Evolutionary conservation across 768 basidiomycete genomes (phyloP), one percentile per base, ranked within the genome.

Genomic region (Candolleomyces efflorescens): DNA sequence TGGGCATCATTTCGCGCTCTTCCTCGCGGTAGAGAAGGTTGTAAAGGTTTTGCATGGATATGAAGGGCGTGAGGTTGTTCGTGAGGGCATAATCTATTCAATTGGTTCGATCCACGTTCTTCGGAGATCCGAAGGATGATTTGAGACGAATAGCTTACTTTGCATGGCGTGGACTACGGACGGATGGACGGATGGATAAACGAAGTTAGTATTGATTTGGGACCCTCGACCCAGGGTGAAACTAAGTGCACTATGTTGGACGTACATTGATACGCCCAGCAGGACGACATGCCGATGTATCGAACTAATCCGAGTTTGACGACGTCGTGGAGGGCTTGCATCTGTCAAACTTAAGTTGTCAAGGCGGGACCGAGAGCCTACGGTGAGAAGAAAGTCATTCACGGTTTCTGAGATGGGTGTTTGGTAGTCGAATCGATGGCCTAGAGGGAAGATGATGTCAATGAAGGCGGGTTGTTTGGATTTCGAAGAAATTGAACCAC

Each of bases 1-100:
- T 32, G 7, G 32, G 85, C 61, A 84, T 80, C 78, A 84, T 81
- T 60, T 82, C 82, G 0, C 82, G 71, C 60, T 83, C 85, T 66
- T 87, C 85, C 64, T 87, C 86, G 7, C 86, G 73, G 63, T 87
- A 87, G 11, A 82, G 62, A 20, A 84, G 68, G 56, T 68, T 82
- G 65, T 87, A 79, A 61, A 83, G 81, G 63, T 86, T 86, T 69
- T 86, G 85, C 84, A 87, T 85, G 0, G 82, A 82, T 60, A 86
- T 81, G 71, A 86, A 86, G 3, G 79, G 81, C 0, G 80, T 82
- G 2, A 83, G 68, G 6, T 78, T 76, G 69, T 86, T 80, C 43
- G 75, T 65, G 55, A 85, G 80, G 0, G 84, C 85, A 62, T 86
- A 86, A 63, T 82, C 83, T 84, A 36, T 9, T 13, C 18, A 6